These are phyloP conservation scores for Pholiota molesta DNA, from an alignment of 768 basidiomycete genomes.

Conservation along the genomic window DNA sequence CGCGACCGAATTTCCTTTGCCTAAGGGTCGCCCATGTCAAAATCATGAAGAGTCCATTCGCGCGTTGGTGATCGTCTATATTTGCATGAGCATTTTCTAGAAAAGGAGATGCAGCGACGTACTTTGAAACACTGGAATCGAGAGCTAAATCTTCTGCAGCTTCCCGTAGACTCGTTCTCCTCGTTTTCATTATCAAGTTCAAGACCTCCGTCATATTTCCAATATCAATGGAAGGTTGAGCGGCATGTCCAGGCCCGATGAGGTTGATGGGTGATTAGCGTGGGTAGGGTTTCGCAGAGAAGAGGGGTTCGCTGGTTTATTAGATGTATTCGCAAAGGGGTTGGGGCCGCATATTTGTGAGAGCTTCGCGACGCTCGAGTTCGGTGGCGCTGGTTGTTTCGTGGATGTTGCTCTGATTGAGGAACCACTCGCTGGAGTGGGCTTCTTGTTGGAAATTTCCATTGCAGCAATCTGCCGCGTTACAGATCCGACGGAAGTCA, in stretches of 20 bases:
- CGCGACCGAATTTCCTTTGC: constrained; percentile 99
- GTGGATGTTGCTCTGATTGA: constrained; percentile 36
- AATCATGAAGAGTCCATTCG: constrained; percentile 83
- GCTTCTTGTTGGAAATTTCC: constrained; percentile 62
- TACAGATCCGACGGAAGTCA: constrained; percentile 55
- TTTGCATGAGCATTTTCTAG: not conserved
- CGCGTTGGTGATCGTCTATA: constrained; percentile 69
- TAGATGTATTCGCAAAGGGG: constrained; percentile 39
- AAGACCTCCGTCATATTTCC: constrained; percentile 95
- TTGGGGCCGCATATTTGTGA: constrained; percentile 77
- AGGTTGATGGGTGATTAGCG: constrained; percentile 17
- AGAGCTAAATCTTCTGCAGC: constrained; percentile 82
- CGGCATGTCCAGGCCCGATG: constrained; percentile 22
- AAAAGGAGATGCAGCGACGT: constrained; percentile 25
- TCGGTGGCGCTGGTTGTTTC: constrained; percentile 62
- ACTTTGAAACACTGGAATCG: constrained; percentile 79
- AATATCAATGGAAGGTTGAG: constrained; percentile 62
- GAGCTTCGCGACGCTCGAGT: constrained; percentile 62
- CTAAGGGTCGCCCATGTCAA: constrained; percentile 96
- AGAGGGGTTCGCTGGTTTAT: constrained; percentile 42
- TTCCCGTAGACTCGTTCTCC: constrained; percentile 78
- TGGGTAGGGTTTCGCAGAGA: constrained; percentile 44
- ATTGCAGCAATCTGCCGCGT: constrained; percentile 72
- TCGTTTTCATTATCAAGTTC: constrained; percentile 85
- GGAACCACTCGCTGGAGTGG: constrained; percentile 32